Percentiles rank a stretch among this genome's conserved stretches.
Evolutionary conservation across 768 basidiomycete species (phyloP).

Genomic region (Rhizopogon sp.): DNA sequence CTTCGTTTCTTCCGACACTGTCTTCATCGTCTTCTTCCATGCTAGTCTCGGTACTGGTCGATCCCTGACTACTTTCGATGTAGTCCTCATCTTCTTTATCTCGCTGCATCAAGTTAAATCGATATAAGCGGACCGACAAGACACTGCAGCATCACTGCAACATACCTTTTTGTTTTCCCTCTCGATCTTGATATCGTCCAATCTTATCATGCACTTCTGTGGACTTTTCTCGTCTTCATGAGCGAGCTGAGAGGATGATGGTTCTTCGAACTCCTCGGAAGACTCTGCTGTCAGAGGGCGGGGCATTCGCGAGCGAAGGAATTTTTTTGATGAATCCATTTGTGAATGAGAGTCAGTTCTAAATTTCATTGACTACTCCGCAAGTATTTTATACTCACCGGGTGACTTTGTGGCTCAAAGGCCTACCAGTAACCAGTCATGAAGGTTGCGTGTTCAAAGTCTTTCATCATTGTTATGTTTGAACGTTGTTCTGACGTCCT

Average conservation of each 20-base stretch:
- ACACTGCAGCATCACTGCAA: background rate
- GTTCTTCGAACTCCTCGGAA: conserved; percentile 1
- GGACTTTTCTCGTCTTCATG: conserved; percentile 6
- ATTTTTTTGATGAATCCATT: background rate
- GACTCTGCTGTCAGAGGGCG: conserved; percentile 9
- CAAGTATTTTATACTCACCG: background rate
- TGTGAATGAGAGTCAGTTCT: background rate
- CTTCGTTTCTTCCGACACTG: background rate
- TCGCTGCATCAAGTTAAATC: background rate
- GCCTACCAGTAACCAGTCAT: background rate
- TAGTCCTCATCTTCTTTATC: conserved; percentile 8
- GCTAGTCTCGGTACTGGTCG: background rate
- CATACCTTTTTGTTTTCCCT: conserved; percentile 4
- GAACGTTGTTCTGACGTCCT: background rate
- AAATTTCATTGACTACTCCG: background rate
- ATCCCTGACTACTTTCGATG: background rate
- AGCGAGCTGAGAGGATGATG: conserved; percentile 8
- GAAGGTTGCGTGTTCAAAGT: background rate
- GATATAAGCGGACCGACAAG: background rate
- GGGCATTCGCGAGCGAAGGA: background rate
- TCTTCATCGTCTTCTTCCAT: background rate
- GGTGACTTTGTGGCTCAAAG: conserved; percentile 4
- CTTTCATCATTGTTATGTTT: background rate
- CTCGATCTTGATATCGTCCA: conserved; percentile 5
- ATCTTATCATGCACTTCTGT: conserved; percentile 1